Base-by-base conservation (phyloP, 192 early-diverging fungal genomes). In the Backusella macrospora region DNA sequence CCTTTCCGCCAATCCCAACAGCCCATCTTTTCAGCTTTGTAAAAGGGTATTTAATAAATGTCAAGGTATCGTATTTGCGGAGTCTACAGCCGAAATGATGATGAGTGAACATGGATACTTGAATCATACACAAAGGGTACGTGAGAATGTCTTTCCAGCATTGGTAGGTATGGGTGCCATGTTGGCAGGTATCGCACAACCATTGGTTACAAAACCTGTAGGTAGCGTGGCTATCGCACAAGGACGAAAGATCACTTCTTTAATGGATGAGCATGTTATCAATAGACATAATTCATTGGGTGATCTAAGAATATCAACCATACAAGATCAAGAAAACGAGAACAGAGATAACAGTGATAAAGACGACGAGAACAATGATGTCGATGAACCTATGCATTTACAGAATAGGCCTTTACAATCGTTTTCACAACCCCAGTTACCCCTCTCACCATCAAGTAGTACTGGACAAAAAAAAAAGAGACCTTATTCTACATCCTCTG, bases 91-190 rank as follows among this genome's bases (percentile, higher is more conserved):
- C 29, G 74, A 70, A 3, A 40, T 67, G 5, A 13, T 21, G 40
- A 66, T 66, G 76, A 16, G 40, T 42, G 65, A 38, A 10, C 39
- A 16, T 43, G 21, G 21, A 23, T 70, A 16, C 37, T 40, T 15
- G 72, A 73, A 16, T 91, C 91, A 62, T 76, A 73, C 78, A 76
- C 85, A 84, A 37, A 87, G 86, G 75, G 91, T 91, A 37, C 82
- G 79, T 42, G 91, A 92, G 70, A 93, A 95, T 78, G 80, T 87
- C 5, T 74, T 86, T 18, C 92, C 96, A 26, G 92, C 94, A 4
- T 70, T 98, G 43, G 93, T 98, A 6, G 96, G 96, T 5, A 94
- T 98, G 62, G 90, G 94, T n/a, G 88, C 92, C 5, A 83, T 93
- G 48, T 75, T 95, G 43, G 89, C 90, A 4, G 92, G 90, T 13